phyloP scores from a whole-genome alignment of 768 basidiomycete genomes.

The Termitomyces sp. region DNA sequence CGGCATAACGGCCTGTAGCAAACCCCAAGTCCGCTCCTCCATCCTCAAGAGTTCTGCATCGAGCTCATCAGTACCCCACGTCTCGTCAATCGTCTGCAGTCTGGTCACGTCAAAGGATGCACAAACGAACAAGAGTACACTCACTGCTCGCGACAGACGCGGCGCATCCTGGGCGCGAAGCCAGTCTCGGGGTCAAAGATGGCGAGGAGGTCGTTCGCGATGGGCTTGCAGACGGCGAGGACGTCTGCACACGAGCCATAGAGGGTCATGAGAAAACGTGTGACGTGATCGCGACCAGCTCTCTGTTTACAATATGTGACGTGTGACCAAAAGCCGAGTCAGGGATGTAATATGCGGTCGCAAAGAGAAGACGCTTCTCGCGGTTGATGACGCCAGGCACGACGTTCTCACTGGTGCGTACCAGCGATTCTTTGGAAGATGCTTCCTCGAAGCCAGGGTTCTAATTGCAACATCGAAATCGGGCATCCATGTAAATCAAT shows the following conservation, averaged over 20 bases:
- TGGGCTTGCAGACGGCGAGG: background rate
- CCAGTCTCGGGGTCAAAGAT: background rate
- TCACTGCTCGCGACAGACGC: conserved; percentile 1
- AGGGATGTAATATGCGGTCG: too few relatives aligned
- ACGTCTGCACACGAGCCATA: conserved; percentile 2
- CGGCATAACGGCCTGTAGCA: conserved; percentile 76
- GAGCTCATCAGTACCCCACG: conserved; percentile 26
- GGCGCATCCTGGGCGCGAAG: conserved; percentile 2
- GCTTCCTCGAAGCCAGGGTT: too few relatives aligned
- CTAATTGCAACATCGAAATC: too few relatives aligned
- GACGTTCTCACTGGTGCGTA: too few relatives aligned
- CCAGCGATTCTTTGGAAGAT: too few relatives aligned
- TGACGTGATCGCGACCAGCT: background rate
- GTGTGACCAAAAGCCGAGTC: too few relatives aligned
- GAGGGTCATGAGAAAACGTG: background rate
- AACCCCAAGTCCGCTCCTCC: conserved; percentile 79
- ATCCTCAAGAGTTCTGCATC: conserved; percentile 61
- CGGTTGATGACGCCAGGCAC: too few relatives aligned
- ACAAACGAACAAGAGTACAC: background rate
- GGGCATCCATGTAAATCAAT: background rate
- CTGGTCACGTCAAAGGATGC: background rate
- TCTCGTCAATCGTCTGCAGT: conserved; percentile 26
- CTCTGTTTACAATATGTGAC: too few relatives aligned
- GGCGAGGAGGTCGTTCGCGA: background rate
- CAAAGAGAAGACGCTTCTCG: too few relatives aligned